Evolutionary conservation across 2,329 filamentous ascomycete species (phyloP).

Genomic region (Alternaria ethzedia): DNA sequence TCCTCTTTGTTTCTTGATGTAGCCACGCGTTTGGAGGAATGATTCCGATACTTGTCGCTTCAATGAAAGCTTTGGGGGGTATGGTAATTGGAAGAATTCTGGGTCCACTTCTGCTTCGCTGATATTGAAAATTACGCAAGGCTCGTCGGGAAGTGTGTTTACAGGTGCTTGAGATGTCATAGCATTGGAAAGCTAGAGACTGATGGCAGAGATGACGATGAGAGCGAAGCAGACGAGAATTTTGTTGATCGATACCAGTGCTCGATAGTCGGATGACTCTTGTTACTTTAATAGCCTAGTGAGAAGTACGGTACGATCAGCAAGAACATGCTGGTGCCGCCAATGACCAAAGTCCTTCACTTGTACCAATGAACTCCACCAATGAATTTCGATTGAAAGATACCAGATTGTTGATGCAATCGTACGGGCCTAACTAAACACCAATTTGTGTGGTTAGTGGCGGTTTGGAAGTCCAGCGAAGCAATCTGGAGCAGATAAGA

Average conservation of each 20-base stretch:
- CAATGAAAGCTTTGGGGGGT: background rate
- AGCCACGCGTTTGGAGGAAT: background rate
- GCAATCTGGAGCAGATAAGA: background rate
- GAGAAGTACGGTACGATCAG: background rate
- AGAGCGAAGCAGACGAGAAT: background rate
- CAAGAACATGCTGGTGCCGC: background rate
- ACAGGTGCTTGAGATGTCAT: background rate
- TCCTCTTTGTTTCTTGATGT: conserved; percentile 1
- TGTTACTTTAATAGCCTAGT: background rate
- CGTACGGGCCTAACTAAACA: background rate
- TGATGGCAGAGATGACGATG: background rate
- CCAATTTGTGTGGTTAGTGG: background rate
- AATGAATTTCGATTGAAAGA: background rate
- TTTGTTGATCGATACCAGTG: background rate
- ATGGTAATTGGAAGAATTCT: background rate
- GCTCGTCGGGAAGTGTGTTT: background rate
- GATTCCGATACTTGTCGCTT: conserved; percentile 4
- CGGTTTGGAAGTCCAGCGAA: background rate
- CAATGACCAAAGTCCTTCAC: background rate
- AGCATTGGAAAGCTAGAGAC: background rate
- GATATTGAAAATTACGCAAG: background rate
- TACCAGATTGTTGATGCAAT: background rate
- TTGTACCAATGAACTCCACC: background rate
- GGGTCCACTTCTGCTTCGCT: background rate
- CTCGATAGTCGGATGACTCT: background rate